A percentile compares a stretch with the other conserved stretches of the same genome.
Conservation (phyloP, 2,329 filamentous ascomycete genomes). For the Lecanicillium sp. region DNA sequence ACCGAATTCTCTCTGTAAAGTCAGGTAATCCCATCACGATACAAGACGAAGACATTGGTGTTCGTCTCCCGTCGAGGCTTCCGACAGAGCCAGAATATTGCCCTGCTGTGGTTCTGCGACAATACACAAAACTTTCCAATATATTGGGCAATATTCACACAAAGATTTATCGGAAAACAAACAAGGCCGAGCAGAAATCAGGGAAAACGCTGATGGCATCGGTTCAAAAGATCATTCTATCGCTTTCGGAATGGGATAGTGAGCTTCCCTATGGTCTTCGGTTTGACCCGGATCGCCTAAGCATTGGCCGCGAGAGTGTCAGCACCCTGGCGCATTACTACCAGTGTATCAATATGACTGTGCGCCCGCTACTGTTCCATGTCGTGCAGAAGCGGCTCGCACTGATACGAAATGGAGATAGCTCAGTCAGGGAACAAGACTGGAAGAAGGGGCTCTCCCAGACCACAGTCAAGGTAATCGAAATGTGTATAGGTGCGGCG, state of each 20-base stretch:
- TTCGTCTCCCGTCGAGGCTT: conserved; percentile 26
- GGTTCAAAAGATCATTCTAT: conserved; percentile 41
- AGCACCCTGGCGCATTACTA: conserved; percentile 48
- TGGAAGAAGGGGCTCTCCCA: conserved; percentile 40
- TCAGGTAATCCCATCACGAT: conserved; percentile 48
- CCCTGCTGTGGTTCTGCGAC: conserved; percentile 37
- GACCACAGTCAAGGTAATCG: conserved; percentile 41
- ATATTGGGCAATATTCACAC: conserved; percentile 40
- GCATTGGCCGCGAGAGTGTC: conserved; percentile 40
- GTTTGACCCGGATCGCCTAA: conserved; percentile 37
- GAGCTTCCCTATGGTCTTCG: conserved; percentile 38
- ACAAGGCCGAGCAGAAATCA: conserved; percentile 26
- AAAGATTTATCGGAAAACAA: conserved; percentile 40
- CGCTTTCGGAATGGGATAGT: conserved; percentile 41
- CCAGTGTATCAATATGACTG: conserved; percentile 51
- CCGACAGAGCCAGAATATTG: conserved; percentile 31
- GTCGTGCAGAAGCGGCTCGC: conserved; percentile 41
- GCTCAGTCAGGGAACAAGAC: conserved; percentile 16
- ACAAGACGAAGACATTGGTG: conserved; percentile 45
- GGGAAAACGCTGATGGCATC: conserved; percentile 39
- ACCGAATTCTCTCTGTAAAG: conserved; percentile 44
- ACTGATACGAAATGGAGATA: conserved; percentile 14
- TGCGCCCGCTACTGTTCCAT: conserved; percentile 44
- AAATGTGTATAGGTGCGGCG: conserved; percentile 43
- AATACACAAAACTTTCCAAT: conserved; percentile 45